These are phyloP conservation scores for Isoetes taiwanensis DNA, from an alignment of 75 land plant species.

Conservation along the genomic window DNA sequence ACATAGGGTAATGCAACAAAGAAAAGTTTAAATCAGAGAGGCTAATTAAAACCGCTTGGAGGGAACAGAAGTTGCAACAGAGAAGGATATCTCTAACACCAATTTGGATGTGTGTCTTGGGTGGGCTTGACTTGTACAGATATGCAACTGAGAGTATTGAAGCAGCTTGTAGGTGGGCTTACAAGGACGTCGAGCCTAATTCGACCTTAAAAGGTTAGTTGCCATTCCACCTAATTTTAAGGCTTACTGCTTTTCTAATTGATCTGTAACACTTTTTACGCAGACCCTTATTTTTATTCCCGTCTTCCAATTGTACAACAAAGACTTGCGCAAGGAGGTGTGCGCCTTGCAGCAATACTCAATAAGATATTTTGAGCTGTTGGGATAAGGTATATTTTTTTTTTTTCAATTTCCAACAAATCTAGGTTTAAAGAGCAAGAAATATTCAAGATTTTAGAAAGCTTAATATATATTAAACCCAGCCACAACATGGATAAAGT, in stretches of 20 bases:
- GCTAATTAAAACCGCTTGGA: neutral
- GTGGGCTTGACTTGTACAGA: constrained; percentile 14
- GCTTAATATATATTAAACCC: too few relatives aligned
- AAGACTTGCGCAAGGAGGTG: constrained; percentile 54
- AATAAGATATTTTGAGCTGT: constrained; percentile 39
- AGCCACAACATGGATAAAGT: too few relatives aligned
- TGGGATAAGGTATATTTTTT: too few relatives aligned
- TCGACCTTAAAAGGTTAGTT: constrained; percentile 31
- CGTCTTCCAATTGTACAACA: constrained; percentile 40
- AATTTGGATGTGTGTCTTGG: neutral
- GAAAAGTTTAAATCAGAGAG: neutral
- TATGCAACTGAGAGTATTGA: constrained; percentile 47
- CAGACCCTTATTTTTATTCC: constrained; percentile 60
- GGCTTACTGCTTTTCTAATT: neutral
- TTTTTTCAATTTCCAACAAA: too few relatives aligned
- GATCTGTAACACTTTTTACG: neutral
- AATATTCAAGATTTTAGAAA: too few relatives aligned
- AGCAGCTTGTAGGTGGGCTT: constrained; percentile 50
- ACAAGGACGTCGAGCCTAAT: constrained; percentile 32
- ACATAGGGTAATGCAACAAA: neutral
- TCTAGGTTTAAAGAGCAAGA: too few relatives aligned
- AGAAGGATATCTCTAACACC: neutral
- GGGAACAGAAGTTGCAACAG: neutral
- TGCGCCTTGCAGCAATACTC: constrained; percentile 50
- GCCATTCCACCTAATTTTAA: neutral